Base-by-base conservation (phyloP, 305 asterid genomes). In the Nicotiana rustica region DNA sequence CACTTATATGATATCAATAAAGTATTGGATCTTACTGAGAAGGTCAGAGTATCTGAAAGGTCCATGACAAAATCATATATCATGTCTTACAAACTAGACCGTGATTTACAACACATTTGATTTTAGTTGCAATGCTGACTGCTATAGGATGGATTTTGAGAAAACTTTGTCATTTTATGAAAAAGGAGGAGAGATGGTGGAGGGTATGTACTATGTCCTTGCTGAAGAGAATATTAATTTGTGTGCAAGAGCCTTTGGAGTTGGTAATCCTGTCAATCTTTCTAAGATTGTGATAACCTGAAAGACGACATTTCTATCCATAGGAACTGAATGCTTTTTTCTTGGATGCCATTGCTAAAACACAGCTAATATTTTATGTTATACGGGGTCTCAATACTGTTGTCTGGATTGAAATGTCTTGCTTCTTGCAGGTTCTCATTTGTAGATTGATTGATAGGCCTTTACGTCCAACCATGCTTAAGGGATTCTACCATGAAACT, bases 361-460 rank as follows among this genome's bases (percentile, higher is more conserved):
- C 5, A 5, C 10, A 57, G 64, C 19, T 57, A 57, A 6, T 15
- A 15, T 57, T 57, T 57, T 18, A 18, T 57, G 25, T 17, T 57
- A 57, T 15, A n/a, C 64, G 9, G 6, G 64, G 64, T 17, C 64
- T 57, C 21, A 57, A 57, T 3, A 19, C 14, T 62, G 18, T 29
- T 70, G 10, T 61, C 73, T 14, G 21, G 31, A 61, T 82, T 84
- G 57, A 49, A 73, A 66, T 80, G 86, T 84, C 69, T 88, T 83
- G 81, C 82, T 78, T 70, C 83, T 86, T 88, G 91, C 97, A 95
- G 99, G 99, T 96, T 83, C 99, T 93, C 83, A 92, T 94, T 81
- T 96, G 98, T 89, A 89, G 99, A 89, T 88, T 96, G 86, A 96
- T 96, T 70, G 99, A 96, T 84, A 94, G 99, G 88, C 98, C 98